Conservation (phyloP, 441 rosid genomes). For the Populus trichocarpa region DNA sequence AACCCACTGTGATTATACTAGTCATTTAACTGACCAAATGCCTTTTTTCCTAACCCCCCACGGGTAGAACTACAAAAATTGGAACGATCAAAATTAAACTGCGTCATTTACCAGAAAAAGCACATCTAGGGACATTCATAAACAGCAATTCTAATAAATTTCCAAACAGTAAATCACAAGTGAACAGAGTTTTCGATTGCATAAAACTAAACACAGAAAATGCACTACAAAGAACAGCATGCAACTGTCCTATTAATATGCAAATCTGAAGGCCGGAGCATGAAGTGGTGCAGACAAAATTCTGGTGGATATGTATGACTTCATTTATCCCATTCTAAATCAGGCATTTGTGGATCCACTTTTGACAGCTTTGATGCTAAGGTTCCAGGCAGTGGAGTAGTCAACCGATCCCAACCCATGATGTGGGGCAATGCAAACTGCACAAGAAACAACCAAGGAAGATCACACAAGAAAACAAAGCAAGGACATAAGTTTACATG, state of each 20-base stretch:
- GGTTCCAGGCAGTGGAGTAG: slow-evolving; percentile 19
- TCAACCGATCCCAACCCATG: slow-evolving; percentile 79
- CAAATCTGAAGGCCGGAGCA: no score
- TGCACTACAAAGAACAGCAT: neutral
- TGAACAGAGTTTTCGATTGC: neutral
- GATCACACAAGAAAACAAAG: no score
- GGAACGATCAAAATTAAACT: no score
- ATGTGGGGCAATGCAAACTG: slow-evolving; percentile 93
- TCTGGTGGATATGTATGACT: neutral
- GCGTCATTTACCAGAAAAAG: no score
- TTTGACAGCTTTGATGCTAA: slow-evolving; percentile 28
- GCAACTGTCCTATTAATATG: no score
- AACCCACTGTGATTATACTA: no score
- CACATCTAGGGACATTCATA: no score
- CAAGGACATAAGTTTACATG: no score
- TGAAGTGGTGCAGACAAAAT: no score
- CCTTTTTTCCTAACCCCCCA: no score
- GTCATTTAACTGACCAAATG: no score
- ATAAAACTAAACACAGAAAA: neutral
- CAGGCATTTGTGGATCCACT: slow-evolving; percentile 35
- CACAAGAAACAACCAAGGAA: slow-evolving; percentile 12
- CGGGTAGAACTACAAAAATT: no score
- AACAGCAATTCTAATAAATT: neutral
- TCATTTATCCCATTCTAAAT: slow-evolving; percentile 79
- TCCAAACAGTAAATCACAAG: neutral